These are phyloP conservation scores for Russula foetens DNA, from an alignment of 768 basidiomycete species.

Conservation along the genomic window DNA sequence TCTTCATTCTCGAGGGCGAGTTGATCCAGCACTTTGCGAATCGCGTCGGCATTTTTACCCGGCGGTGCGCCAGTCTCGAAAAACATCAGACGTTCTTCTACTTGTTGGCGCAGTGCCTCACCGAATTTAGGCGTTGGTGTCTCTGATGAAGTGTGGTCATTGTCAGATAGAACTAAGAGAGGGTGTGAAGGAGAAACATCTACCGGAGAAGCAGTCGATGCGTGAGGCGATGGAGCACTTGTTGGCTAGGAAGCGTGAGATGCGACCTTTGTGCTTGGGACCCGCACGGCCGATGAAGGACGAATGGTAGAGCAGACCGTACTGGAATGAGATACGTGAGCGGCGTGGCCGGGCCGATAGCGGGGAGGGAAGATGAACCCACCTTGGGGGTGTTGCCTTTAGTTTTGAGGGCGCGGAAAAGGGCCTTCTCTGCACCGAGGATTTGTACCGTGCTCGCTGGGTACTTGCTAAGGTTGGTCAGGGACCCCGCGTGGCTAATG, in stretches of 20 bases:
- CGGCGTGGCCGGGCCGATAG: not conserved
- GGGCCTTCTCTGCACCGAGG: slow-evolving; percentile 93
- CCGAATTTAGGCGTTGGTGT: slow-evolving; percentile 89
- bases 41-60: slow-evolving; percentile 87
- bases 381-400: slow-evolving; percentile 99
- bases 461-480: slow-evolving; percentile 97
- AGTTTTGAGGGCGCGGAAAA: slow-evolving; percentile 95
- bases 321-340: slow-evolving; percentile 39
- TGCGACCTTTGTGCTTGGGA: slow-evolving; percentile 92
- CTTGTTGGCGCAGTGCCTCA: slow-evolving; percentile 87
- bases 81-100: slow-evolving; percentile 91
- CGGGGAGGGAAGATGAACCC: not conserved
- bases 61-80: slow-evolving; percentile 90
- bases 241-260: slow-evolving; percentile 98
- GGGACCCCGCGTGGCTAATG: slow-evolving; percentile 92
- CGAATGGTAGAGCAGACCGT: slow-evolving; percentile 96
- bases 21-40: slow-evolving; percentile 77
- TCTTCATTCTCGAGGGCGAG: slow-evolving; percentile 64
- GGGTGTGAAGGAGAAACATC: not conserved
- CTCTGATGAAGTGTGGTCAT: slow-evolving; percentile 34
- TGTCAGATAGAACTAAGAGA: not conserved
- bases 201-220: slow-evolving; percentile 91
- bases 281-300: slow-evolving; percentile 94
- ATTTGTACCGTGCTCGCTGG: slow-evolving; percentile 98
- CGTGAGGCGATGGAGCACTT: slow-evolving; percentile 96